Evolutionary conservation across 306 rosid species (phyloP), one percentile per base, ranked within the genome.

Genomic region (Senna siamea): DNA sequence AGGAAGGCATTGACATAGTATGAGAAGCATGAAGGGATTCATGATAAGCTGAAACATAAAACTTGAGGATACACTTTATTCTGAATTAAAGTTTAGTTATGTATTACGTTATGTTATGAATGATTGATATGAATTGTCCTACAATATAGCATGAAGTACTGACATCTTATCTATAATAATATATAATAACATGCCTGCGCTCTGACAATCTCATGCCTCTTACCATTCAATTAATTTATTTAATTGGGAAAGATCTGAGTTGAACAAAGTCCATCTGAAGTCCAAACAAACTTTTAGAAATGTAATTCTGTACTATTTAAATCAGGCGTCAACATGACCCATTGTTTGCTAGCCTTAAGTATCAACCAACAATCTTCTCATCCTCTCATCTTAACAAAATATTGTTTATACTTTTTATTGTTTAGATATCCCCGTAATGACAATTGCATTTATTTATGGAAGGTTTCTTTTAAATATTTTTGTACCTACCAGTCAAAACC

Each of bases 1-100:
- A 7, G 63, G 44, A 80, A 66, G 63, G 22, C 58, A 35, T 61
- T 61, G 74, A 30, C 47, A 23, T 72, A 23, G 63, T 26, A 35
- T 64, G 3, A 18, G 47, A 63, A 63, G 63, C 51, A 28, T 7
- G 60, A 48, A 5, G 54, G 47, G 14, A 26, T 57, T 56, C 62
- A 34, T 44, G 18, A 43, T 41, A 15, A 34, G 41, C 57, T 43
- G 44, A 63, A 32, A 74, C 35, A 53, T 57, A 69, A 30, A 74
- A 48, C 15, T 32, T 52, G 20, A 66, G 38, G 47, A 41, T 63
- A 13, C 13, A 30, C n/a, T 61, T 37, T 44, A 54, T 32, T 64
- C 7, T 38, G 30, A 59, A 51, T 23, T 19, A 17, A 46, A 62
- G 13, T n/a, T 69, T 61, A 34, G 44, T 47, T 55, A 28, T 46